A percentile compares a stretch with the other conserved stretches of the same genome.
These are phyloP conservation scores for Pichia sp. DNA, from an alignment of 1,139 yeast genomes.

Conservation along the genomic window DNA sequence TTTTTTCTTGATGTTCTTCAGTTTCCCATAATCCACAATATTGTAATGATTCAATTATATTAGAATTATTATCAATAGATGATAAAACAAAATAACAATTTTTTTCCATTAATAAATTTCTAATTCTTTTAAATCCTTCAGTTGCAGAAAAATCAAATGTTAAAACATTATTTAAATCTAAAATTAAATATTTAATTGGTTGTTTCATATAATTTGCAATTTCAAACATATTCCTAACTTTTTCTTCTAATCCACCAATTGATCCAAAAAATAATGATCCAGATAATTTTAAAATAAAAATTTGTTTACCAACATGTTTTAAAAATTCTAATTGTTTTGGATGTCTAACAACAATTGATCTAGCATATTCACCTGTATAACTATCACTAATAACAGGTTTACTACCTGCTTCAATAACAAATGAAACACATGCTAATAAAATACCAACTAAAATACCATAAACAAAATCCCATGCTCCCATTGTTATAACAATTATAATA, in stretches of 20 bases:
- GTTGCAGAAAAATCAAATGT: constrained; percentile 92
- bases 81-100: constrained; percentile 70
- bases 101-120: constrained; percentile 67
- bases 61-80: constrained; percentile 61
- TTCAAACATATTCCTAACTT: constrained; percentile 63
- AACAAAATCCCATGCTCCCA: constrained; percentile 96
- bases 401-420: constrained; percentile 85
- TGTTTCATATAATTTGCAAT: constrained; percentile 41
- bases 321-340: constrained; percentile 84
- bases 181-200: constrained; percentile 70
- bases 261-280: constrained; percentile 94
- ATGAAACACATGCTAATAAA: constrained; percentile 82
- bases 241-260: constrained; percentile 81
- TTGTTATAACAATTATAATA: constrained; percentile 74
- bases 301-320: constrained; percentile 83
- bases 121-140: constrained; percentile 86
- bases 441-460: constrained; percentile 89
- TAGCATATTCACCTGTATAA: constrained; percentile 81
- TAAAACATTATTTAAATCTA: constrained; percentile 78
- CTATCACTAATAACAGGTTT: constrained; percentile 76
- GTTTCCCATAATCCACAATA: constrained; percentile 69
- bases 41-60: constrained; percentile 54
- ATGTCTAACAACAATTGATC: constrained; percentile 90
- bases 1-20: constrained; percentile 34
- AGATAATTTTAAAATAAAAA: constrained; percentile 77